Base-by-base conservation (phyloP, 495 filamentous ascomycete species). In the Hypoxylon cercidicola region DNA sequence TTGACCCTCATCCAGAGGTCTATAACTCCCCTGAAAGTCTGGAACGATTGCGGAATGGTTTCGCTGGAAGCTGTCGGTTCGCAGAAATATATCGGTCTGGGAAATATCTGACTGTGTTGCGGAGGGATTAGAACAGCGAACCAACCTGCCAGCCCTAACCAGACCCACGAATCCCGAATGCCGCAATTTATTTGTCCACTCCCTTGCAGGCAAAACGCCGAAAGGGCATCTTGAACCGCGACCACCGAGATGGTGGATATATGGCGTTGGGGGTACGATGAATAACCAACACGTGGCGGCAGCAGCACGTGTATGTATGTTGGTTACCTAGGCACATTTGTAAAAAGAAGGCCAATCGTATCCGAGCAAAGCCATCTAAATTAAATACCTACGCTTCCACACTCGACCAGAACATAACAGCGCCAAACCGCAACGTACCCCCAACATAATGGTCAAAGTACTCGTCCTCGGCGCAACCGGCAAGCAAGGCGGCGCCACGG, bases 391-490 rank as follows among this genome's bases (percentile, higher is more conserved):
- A n/a, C n/a, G n/a, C n/a, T n/a, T n/a, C n/a, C n/a, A n/a, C n/a
- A n/a, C n/a, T n/a, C n/a, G n/a, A n/a, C n/a, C n/a, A 28, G 25
- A 28, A 28, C 25, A 28, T 20, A 4, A 34, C 15, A 35, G 28
- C 15, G 8, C 9, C 47, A 18, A 18, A 30, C 8, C 19, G 3
- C 20, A 34, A 55, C 11, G 1, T 28, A 3, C 3, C 23, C 10
- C 11, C 11, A 25, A 23, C 12, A 61, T 32, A 34, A 66, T 66
- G 63, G 57, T 55, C 46, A 69, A 77, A 13, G 68, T 89, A 49
- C 81, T 90, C 51, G 69, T 92, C 56, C 85, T 87, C 23, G 88
- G 88, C 16, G 89, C 87, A 6, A 93, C 88, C 0, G 89, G 88
- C 69, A 84, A 88, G 62, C 90, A 92, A 74, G 90, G 90, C 52